phyloP scores from a whole-genome alignment of 2,329 filamentous ascomycete species.

The Colletotrichum sansevieriae region DNA sequence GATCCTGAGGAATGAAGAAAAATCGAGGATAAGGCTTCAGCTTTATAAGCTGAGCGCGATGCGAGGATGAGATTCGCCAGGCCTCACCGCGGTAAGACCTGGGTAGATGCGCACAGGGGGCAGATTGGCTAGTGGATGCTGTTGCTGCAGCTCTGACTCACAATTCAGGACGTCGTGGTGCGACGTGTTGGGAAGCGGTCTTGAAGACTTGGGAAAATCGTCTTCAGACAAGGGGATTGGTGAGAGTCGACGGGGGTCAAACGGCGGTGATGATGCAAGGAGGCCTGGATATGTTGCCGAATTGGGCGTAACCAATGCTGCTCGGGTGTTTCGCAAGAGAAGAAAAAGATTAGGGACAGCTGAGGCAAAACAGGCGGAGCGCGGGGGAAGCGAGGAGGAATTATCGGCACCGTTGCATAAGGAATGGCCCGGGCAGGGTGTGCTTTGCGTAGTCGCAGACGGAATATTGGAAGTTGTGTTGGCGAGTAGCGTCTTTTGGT shows the following conservation, averaged over 20 bases:
- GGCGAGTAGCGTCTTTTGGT: constrained; percentile 4
- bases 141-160: constrained; percentile 43
- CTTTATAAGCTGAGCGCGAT: constrained; percentile 46
- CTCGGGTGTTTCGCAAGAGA: constrained; percentile 48
- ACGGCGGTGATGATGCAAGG: constrained; percentile 44
- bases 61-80: constrained; percentile 42
- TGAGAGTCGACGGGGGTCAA: constrained; percentile 40
- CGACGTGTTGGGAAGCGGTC: constrained; percentile 38
- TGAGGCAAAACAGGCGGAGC: constrained; percentile 45
- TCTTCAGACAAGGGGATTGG: constrained; percentile 39
- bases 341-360: constrained; percentile 37
- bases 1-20: constrained; percentile 35
- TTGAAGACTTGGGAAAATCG: constrained; percentile 31
- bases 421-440: constrained; percentile 29
- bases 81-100: constrained; percentile 10
- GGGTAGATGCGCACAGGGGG: constrained; percentile 27
- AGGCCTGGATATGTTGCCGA: constrained; percentile 48
- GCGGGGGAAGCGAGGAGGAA: constrained; percentile 44
- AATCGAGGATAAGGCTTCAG: constrained; percentile 39
- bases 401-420: constrained; percentile 44
- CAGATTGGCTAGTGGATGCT: constrained; percentile 39
- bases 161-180: constrained; percentile 39
- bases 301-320: constrained; percentile 54
- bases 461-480: constrained; percentile 15
- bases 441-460: constrained; percentile 32